These are phyloP conservation scores for Serendipita vermifera DNA, from an alignment of 768 basidiomycete genomes.

Conservation along the genomic window DNA sequence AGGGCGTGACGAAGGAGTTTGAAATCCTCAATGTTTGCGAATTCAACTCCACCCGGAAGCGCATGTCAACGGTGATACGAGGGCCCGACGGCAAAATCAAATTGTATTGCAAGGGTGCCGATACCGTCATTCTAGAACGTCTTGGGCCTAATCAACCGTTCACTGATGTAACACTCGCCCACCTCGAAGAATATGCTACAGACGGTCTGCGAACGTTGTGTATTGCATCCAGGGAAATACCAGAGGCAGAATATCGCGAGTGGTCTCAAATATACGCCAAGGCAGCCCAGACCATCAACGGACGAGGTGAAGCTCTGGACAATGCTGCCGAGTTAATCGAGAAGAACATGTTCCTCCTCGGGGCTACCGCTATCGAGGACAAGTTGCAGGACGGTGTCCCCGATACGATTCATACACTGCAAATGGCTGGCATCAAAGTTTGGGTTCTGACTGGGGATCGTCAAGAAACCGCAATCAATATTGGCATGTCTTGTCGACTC, in stretches of 20 bases:
- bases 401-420: conserved; percentile 92
- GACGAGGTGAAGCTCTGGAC: conserved; percentile 89
- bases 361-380: conserved; percentile 97
- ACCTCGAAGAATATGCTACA: conserved; percentile 96
- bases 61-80: conserved; percentile 93
- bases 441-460: conserved; percentile 98
- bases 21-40: conserved; percentile 95
- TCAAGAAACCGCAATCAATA: conserved; percentile 99
- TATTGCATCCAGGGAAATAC: conserved; percentile 83
- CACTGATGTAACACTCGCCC: conserved; percentile 72
- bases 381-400: conserved; percentile 98
- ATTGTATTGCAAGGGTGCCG: conserved; percentile 92
- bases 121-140: conserved; percentile 92
- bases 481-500: conserved; percentile 91
- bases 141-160: conserved; percentile 66
- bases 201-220: conserved; percentile 96
- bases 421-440: conserved; percentile 98
- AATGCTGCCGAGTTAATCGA: conserved; percentile 92
- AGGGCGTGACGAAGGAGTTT: conserved; percentile 62
- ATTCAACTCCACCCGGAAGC: conserved; percentile 94
- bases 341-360: conserved; percentile 81
- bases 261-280: conserved; percentile 83
- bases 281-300: conserved; percentile 90
- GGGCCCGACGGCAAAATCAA: conserved; percentile 84
- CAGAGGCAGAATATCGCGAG: conserved; percentile 78